phyloP scores from a whole-genome alignment of 768 basidiomycete genomes.

The Tremella fuciformis region DNA sequence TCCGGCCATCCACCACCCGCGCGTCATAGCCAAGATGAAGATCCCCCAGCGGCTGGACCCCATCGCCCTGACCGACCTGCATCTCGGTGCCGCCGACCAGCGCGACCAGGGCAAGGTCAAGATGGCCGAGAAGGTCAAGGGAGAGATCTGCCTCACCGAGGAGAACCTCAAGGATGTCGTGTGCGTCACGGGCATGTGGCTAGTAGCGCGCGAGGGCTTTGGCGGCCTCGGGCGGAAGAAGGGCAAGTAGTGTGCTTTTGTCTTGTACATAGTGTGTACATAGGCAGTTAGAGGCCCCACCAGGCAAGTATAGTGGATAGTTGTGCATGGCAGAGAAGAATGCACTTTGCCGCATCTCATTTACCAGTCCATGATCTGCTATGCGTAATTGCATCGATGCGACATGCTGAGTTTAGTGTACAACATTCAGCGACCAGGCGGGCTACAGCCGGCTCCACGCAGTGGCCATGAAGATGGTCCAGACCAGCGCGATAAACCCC shows the following conservation, averaged over 20 bases:
- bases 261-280: too few relatives aligned
- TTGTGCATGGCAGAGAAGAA: too few relatives aligned
- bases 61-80: constrained; percentile 59
- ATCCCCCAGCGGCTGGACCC: constrained; percentile 85
- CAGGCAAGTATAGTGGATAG: too few relatives aligned
- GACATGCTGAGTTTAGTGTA: too few relatives aligned
- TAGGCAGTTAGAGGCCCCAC: too few relatives aligned
- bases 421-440: too few relatives aligned
- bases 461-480: constrained; percentile 22
- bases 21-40: constrained; percentile 85
- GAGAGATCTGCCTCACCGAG: constrained; percentile 67
- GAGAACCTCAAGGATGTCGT: constrained; percentile 94
- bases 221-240: constrained; percentile 73
- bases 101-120: constrained; percentile 6
- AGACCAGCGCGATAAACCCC: constrained; percentile 23
- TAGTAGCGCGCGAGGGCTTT: constrained; percentile 88
- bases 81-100: constrained; percentile 14
- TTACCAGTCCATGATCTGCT: too few relatives aligned
- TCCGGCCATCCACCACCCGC: constrained; percentile 93
- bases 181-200: constrained; percentile 81
- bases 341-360: too few relatives aligned
- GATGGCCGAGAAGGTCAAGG: constrained; percentile 17
- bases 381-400: too few relatives aligned
- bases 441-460: constrained; percentile 15
- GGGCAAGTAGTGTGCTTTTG: constrained; percentile 57